Conservation (phyloP, 345 rosid species). For the Cardamine chenopodiifolia region DNA sequence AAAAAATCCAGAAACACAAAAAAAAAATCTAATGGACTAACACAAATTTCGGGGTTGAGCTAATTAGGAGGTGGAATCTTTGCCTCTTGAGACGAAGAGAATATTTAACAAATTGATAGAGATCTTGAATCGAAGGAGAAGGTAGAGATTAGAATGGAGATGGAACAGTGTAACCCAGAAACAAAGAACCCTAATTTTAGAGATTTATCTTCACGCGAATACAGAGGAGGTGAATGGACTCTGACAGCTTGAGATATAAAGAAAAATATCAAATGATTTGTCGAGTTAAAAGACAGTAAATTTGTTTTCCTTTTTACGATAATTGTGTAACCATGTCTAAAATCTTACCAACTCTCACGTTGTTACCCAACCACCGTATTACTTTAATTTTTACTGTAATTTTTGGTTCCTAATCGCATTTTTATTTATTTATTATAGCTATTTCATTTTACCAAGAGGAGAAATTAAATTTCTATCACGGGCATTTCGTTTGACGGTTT, state of each 20-base stretch:
- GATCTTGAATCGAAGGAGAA: constrained; percentile 11
- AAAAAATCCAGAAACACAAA: not conserved
- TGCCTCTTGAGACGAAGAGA: not conserved
- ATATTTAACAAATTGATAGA: not conserved
- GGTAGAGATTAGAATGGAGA: constrained; percentile 15
- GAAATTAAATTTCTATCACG: not conserved
- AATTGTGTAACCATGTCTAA: not conserved
- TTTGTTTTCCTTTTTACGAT: not conserved
- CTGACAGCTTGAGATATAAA: not conserved
- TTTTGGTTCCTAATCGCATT: no score
- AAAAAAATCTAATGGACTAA: not conserved
- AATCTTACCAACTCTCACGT: not conserved
- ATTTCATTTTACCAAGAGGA: not conserved
- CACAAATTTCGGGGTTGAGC: not conserved
- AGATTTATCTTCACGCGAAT: constrained; percentile 16
- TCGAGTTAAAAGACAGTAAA: not conserved
- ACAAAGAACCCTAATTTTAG: constrained; percentile 28
- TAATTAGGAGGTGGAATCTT: not conserved
- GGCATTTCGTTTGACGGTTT: not conserved
- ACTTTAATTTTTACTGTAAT: not conserved
- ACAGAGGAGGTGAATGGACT: not conserved
- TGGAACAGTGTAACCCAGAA: constrained; percentile 22
- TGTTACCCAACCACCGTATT: not conserved
- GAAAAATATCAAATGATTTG: not conserved
- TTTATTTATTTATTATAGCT: no score